These are phyloP conservation scores for Irpex sp. DNA, from an alignment of 1,284 basidiomycete genomes.

Conservation along the genomic window DNA sequence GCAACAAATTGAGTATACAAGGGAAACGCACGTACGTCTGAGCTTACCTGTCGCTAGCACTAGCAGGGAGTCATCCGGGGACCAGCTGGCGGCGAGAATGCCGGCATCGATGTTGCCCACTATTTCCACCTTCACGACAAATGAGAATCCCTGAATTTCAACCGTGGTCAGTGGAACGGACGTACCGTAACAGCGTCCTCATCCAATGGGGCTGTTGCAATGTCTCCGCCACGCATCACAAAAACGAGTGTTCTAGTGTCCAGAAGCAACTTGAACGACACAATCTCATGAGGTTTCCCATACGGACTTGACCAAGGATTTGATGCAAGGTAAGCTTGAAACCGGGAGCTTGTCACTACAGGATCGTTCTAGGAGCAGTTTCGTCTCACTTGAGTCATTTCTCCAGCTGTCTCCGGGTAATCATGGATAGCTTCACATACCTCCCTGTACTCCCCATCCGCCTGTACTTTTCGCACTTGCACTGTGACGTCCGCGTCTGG, in stretches of 20 bases:
- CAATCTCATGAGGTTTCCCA: constrained; percentile 37
- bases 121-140: constrained; percentile 55
- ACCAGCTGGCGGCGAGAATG: constrained; percentile 83
- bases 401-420: neutral
- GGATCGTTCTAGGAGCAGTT: constrained; percentile 9
- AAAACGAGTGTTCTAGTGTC: constrained; percentile 63
- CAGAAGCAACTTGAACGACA: constrained; percentile 61
- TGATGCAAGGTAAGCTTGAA: constrained; percentile 17
- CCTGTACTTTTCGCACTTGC: constrained; percentile 52
- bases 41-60: constrained; percentile 72
- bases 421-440: constrained; percentile 10
- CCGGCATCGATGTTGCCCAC: constrained; percentile 87
- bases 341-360: constrained; percentile 21
- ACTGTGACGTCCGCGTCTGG: constrained; percentile 46
- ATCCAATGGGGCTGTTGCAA: constrained; percentile 62
- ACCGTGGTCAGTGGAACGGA: neutral
- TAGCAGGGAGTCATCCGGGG: constrained; percentile 86
- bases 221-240: constrained; percentile 75
- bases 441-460: constrained; percentile 15
- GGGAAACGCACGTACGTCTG: neutral
- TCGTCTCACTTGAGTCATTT: neutral
- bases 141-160: neutral
- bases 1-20: neutral
- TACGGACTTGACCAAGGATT: constrained; percentile 24
- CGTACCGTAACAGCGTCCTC: constrained; percentile 45